phyloP scores from a whole-genome alignment of 768 basidiomycete genomes.

The Termitomyces sp. region DNA sequence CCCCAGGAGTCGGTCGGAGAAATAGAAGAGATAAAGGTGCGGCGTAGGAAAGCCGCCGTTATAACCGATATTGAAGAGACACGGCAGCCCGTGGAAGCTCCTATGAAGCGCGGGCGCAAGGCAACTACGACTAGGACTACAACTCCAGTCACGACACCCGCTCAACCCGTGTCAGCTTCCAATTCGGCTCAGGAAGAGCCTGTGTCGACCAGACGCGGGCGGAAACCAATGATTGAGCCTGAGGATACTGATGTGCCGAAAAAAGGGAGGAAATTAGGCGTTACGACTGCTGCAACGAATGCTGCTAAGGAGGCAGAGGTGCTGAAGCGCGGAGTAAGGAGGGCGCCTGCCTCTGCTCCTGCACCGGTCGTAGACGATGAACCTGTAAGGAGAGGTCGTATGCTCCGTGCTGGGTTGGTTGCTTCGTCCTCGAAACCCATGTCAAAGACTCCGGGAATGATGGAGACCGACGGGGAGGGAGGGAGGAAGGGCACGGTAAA shows the following conservation, averaged over 20 bases:
- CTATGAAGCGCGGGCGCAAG: slow-evolving; percentile 11
- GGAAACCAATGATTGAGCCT: slow-evolving; percentile 13
- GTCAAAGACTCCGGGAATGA: background rate
- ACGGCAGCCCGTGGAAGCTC: slow-evolving; percentile 3
- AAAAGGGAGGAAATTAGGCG: background rate
- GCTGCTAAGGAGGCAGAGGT: background rate
- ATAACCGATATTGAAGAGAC: slow-evolving; percentile 3
- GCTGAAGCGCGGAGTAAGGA: background rate
- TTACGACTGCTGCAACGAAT: background rate
- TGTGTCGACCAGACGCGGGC: background rate
- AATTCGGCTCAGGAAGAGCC: background rate
- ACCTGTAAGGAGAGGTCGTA: slow-evolving; percentile 15
- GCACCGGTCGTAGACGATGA: background rate
- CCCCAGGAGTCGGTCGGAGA: background rate
- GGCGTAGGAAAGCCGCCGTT: slow-evolving; percentile 14
- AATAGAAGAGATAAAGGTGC: background rate
- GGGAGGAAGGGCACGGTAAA: slow-evolving; percentile 9
- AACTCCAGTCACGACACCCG: background rate
- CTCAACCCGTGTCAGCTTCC: background rate
- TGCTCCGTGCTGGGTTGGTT: slow-evolving; percentile 7
- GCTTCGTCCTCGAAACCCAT: slow-evolving; percentile 2
- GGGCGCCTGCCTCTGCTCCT: background rate
- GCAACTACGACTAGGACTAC: slow-evolving; percentile 3
- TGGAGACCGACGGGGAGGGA: background rate
- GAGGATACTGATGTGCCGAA: slow-evolving; percentile 10